Evolutionary conservation across 2,329 filamentous ascomycete genomes (phyloP), one percentile per base, ranked within the genome.

Genomic region (Venturia oleaginea): DNA sequence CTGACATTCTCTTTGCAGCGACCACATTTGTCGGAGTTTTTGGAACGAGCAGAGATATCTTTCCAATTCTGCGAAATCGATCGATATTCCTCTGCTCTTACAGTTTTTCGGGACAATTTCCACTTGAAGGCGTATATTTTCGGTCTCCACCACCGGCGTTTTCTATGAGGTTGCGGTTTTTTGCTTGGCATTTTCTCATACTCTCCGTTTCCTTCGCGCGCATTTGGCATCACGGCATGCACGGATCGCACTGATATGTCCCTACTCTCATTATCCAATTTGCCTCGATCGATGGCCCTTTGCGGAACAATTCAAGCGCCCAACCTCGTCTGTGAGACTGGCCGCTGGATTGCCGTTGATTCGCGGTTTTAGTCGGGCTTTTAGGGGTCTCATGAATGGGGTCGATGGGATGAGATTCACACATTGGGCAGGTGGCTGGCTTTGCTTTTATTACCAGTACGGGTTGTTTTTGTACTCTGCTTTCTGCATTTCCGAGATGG

Each of bases 21-120:
- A 61, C 37, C 22, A 42, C 59, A 61, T 61, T 61, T 61, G 34
- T 61, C 59, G 42, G 59, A 61, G 59, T 61, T 57, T 34, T 19
- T 19, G 27, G 51, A 15, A 32, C 27, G 19, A 30, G 30, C 51
- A 57, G 51, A 8, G 22, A n/a, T 34, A 32, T 34, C 27, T 30
- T n/a, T 22, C 1, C 19, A 27, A 57, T 34, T n/a, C 5, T 15
- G 19, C 19, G 27, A 57, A 22, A 57, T 57, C 34, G 51, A 34
- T 57, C 51, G 51, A 57, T 57, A n/a, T 57, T 30, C 51, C 51
- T 34, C 8, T 22, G 51, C 51, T 17, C 15, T 34, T 10, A 22
- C 46, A 51, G 46, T 27, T 4, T 51, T 2, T 51, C n/a, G 22
- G 22, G 22, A 51, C 24, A 24, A 8, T 51, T n/a, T 34, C 17